Evolutionary conservation across 2,329 filamentous ascomycete species (phyloP).

Genomic region (Aureobasidium sp.): DNA sequence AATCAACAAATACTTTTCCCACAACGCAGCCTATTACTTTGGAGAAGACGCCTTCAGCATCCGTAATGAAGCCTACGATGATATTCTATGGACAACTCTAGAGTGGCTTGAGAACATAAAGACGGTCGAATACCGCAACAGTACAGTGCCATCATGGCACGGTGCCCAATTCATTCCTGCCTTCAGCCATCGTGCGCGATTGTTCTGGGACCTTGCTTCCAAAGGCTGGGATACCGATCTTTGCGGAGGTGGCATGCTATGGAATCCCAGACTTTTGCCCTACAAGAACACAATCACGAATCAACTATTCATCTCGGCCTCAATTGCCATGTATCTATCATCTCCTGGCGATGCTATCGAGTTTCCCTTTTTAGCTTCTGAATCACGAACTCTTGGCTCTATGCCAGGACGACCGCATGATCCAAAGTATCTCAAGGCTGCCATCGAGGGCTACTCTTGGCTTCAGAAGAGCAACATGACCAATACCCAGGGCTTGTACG

Average conservation of each 20-base stretch:
- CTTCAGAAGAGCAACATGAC: constrained; percentile 53
- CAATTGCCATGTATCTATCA: constrained; percentile 79
- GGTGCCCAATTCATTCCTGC: constrained; percentile 65
- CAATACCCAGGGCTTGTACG: constrained; percentile 65
- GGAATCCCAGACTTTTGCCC: constrained; percentile 69
- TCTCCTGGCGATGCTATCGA: constrained; percentile 72
- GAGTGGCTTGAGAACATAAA: constrained; percentile 79
- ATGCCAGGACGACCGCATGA: constrained; percentile 43
- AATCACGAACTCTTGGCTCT: constrained; percentile 14
- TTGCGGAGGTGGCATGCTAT: constrained; percentile 82
- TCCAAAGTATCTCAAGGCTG: constrained; percentile 59
- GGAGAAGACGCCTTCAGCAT: constrained; percentile 72
- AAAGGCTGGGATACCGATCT: constrained; percentile 73
- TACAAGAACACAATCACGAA: constrained; percentile 98
- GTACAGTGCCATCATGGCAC: constrained; percentile 52
- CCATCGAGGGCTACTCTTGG: constrained; percentile 59
- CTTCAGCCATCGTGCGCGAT: constrained; percentile 70
- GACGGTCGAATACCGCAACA: constrained; percentile 62
- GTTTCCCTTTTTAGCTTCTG: constrained; percentile 46
- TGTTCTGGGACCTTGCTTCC: constrained; percentile 76
- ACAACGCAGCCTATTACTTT: constrained; percentile 71
- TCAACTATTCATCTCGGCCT: constrained; percentile 77
- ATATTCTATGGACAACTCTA: constrained; percentile 91
- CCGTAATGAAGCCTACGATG: constrained; percentile 74
- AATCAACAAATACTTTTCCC: constrained; percentile 71